Conservation (phyloP, 805 yeast species). For the Wickerhamomyces alni region DNA sequence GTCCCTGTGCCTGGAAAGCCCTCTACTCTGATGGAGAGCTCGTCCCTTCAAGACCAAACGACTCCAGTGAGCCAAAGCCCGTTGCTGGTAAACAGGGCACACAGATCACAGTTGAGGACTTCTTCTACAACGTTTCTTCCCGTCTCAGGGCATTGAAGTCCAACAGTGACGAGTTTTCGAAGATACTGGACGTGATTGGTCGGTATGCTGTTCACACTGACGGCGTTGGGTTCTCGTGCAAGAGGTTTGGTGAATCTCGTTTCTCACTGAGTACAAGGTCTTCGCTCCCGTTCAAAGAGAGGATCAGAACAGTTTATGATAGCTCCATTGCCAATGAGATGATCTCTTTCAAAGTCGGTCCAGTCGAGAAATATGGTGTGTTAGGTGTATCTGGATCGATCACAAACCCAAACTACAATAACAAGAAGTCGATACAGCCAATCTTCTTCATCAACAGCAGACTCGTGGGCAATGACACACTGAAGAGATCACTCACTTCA, state of each 20-base stretch:
- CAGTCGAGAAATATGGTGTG: conserved; percentile 41
- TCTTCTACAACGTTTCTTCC: conserved; percentile 84
- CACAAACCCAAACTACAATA: conserved; percentile 64
- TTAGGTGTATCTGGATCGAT: conserved; percentile 49
- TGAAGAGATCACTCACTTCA: conserved; percentile 58
- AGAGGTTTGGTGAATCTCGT: conserved; percentile 70
- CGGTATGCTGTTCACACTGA: conserved; percentile 73
- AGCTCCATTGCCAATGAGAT: conserved; percentile 60
- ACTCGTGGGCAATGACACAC: conserved; percentile 75
- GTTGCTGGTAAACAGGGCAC: conserved; percentile 89
- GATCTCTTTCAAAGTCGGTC: conserved; percentile 36
- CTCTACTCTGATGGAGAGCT: conserved; percentile 64
- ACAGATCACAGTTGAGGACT: conserved; percentile 75
- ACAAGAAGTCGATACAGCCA: conserved; percentile 60
- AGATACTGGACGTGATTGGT: conserved; percentile 77
- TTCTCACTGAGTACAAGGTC: conserved; percentile 58
- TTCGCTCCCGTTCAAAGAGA: conserved; percentile 45
- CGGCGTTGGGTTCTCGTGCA: conserved; percentile 70
- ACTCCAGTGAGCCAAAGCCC: conserved; percentile 49
- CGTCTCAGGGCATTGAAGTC: conserved; percentile 62
- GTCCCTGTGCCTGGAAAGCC: conserved; percentile 66
- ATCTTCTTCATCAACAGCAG: conserved; percentile 83
- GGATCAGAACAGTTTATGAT: conserved; percentile 74
- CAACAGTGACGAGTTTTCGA: conserved; percentile 66
- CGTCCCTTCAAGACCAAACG: conserved; percentile 34